Percentiles rank a stretch among this genome's conserved stretches.
These are phyloP conservation scores for Saturnispora quitensis DNA, from an alignment of 805 yeast genomes.

Conservation along the genomic window DNA sequence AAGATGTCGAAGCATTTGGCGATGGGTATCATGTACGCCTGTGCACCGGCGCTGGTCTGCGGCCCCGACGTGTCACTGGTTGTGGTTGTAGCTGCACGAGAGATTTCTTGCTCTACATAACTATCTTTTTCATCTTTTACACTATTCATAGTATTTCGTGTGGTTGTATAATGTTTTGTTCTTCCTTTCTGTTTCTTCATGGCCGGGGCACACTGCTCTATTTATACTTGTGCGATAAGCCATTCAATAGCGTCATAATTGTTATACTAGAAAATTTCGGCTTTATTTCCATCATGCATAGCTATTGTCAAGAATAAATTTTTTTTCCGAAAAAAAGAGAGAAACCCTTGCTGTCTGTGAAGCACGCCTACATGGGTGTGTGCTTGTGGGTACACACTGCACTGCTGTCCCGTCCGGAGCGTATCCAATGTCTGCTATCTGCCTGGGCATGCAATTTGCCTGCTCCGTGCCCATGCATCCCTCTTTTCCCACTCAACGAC, in stretches of 20 bases:
- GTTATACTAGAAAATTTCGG: background rate
- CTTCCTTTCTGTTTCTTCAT: background rate
- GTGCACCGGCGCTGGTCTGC: conserved; percentile 10
- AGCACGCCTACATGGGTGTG: too few species aligned
- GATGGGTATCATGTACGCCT: conserved; percentile 18
- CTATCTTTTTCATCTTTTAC: conserved; percentile 9
- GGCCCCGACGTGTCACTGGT: background rate
- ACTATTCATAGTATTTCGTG: background rate
- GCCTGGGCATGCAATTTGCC: too few species aligned
- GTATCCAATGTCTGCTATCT: too few species aligned
- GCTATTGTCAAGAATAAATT: background rate
- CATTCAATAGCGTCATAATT: background rate
- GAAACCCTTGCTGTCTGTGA: too few species aligned
- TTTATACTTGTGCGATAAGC: background rate
- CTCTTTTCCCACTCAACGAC: background rate
- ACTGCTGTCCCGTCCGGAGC: too few species aligned
- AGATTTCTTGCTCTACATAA: conserved; percentile 6
- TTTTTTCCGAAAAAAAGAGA: background rate
- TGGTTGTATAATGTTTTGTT: background rate
- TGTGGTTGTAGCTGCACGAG: conserved; percentile 7
- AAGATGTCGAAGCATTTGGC: conserved; percentile 15
- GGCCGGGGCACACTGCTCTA: background rate
- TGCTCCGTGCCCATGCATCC: background rate
- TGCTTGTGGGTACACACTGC: too few species aligned
- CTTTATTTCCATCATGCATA: background rate